These are phyloP conservation scores for Ascomycota sp. DNA, from an alignment of 2,329 filamentous ascomycete species.

Conservation along the genomic window DNA sequence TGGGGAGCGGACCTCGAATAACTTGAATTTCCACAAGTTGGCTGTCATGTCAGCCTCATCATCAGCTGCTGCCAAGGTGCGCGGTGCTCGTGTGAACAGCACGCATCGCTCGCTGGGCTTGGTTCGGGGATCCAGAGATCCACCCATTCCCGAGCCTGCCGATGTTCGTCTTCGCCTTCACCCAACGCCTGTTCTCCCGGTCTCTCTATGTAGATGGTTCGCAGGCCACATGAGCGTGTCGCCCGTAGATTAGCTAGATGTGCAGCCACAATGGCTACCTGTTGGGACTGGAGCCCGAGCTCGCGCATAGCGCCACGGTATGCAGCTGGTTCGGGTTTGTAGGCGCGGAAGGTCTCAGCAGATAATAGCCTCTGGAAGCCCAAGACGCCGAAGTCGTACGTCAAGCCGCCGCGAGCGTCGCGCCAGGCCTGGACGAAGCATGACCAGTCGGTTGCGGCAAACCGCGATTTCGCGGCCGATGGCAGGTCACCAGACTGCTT, in stretches of 20 bases:
- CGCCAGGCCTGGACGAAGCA: constrained; percentile 53
- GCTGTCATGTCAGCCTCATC: too few species aligned
- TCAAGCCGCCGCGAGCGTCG: constrained; percentile 28
- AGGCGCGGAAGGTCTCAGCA: constrained; percentile 49
- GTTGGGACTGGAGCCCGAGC: constrained; percentile 31
- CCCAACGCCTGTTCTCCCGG: constrained; percentile 42
- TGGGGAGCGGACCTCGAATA: too few species aligned
- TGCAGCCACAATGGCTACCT: constrained; percentile 61
- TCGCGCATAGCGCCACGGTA: constrained; percentile 47
- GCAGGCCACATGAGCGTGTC: constrained; percentile 42
- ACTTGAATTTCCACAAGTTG: too few species aligned
- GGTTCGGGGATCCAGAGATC: constrained; percentile 17
- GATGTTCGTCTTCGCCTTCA: constrained; percentile 26
- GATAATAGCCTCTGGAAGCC: constrained; percentile 43
- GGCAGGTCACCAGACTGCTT: constrained; percentile 27
- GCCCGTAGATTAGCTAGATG: constrained; percentile 50
- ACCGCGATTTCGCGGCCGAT: constrained; percentile 22
- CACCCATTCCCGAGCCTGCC: constrained; percentile 24
- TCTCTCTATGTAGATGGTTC: constrained; percentile 57
- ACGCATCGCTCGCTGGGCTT: constrained; percentile 11
- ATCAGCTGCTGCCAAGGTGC: not conserved
- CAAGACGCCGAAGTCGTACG: constrained; percentile 35
- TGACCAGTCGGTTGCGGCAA: constrained; percentile 40
- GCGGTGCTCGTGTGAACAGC: constrained; percentile 7
- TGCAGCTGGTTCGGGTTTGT: constrained; percentile 49